Base-by-base conservation (phyloP, 306 rosid species). In the Lathyrus sativus region DNA sequence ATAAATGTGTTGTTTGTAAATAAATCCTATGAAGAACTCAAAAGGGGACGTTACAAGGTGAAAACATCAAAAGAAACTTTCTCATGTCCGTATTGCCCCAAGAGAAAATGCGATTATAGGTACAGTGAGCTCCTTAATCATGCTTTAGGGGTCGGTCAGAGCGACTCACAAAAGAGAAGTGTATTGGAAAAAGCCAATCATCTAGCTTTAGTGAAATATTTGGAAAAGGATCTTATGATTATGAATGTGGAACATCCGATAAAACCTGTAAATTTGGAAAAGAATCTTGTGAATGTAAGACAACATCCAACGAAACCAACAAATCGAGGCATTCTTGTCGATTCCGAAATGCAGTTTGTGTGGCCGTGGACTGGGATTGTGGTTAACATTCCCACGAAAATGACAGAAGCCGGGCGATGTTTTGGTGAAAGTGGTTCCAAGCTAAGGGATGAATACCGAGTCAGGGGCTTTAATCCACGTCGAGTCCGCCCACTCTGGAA, bases 341-440 rank as follows among this genome's bases (percentile, higher is more conserved):
- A 86, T 74, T 86, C 77, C 10, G 89, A 82, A 74, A 89, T 84
- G 72, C 87, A 77, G 49, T 83, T 91, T 60, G 96, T 95, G 65
- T 88, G 95, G 96, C 97, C 99, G 42, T 91, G 99, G 99, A 83
- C 79, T 53, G 97, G 97, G 61, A 65, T 95, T 24, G 96, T 87
- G 49, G 96, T 87, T 56, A 95, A 95, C 68, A 76, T 95, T 82
- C 96, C 96, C 48, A 95, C 87, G 17, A 74, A 18, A 59, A 85
- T 72, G 48, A 62, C 83, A 26, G 85, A 81, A 15, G 92, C 87
- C 56, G 99, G 97, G 41, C 75, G 86, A 11, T 78, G 19, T 22
- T 87, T 82, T 2, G 99, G 97, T 72, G 87, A 74, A 85, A 87
- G 97, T 72, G 97, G 99, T 17, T 88, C 99, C 67, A 95, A 87